A percentile compares a stretch with the other conserved stretches of the same genome.
Evolutionary conservation across 345 rosid genomes (phyloP).

Genomic region (Sisymbrium irio): DNA sequence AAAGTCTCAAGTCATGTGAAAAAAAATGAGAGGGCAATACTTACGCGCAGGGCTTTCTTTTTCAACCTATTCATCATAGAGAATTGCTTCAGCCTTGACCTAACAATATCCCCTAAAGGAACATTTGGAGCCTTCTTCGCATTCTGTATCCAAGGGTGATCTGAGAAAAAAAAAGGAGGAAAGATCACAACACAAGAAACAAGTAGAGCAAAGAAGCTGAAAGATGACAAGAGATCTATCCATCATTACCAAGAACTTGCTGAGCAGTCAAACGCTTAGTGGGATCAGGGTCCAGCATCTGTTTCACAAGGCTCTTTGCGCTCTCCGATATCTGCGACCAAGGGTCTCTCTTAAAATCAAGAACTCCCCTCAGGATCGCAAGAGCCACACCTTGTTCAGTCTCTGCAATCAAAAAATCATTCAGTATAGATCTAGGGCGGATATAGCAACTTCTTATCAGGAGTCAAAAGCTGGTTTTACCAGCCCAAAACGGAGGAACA

Average conservation of each 20-base stretch:
- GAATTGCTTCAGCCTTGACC: slow-evolving; percentile 92
- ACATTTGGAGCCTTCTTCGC: slow-evolving; percentile 97
- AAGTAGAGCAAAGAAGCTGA: slow-evolving; percentile 2
- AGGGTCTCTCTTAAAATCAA: slow-evolving; percentile 89
- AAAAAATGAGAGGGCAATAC: background rate
- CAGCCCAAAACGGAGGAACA: slow-evolving; percentile 94
- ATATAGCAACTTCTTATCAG: no score
- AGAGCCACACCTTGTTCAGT: slow-evolving; percentile 97
- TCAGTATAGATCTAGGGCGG: no score
- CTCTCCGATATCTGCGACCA: slow-evolving; percentile 92
- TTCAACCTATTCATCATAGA: slow-evolving; percentile 95
- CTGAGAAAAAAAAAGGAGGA: slow-evolving; percentile 34
- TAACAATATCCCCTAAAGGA: slow-evolving; percentile 94
- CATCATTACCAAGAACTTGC: slow-evolving; percentile 74
- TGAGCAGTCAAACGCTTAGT: slow-evolving; percentile 80
- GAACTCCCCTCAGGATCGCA: slow-evolving; percentile 79
- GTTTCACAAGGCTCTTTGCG: slow-evolving; percentile 82
- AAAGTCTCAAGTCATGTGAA: background rate
- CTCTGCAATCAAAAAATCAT: slow-evolving; percentile 46
- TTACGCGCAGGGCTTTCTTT: slow-evolving; percentile 88
- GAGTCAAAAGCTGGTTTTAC: background rate
- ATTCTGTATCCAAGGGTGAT: slow-evolving; percentile 91
- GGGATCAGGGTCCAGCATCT: slow-evolving; percentile 84
- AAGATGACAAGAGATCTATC: background rate
- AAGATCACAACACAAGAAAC: background rate